Evolutionary conservation across 148 eudicot species (phyloP), one percentile per base, ranked within the genome.

Genomic region (Heliamphora exappendiculata): DNA sequence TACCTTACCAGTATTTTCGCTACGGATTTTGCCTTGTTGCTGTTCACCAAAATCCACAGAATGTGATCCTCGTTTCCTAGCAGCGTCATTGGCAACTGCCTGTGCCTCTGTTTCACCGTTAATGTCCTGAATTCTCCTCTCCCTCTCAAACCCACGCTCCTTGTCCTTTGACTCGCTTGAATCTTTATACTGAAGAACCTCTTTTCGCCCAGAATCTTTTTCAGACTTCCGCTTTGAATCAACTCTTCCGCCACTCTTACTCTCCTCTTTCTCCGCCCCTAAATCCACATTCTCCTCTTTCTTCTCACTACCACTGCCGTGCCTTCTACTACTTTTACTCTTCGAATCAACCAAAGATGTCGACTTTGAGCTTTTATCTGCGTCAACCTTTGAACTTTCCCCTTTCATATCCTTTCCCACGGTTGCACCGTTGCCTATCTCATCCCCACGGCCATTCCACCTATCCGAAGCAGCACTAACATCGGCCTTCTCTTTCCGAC

Each of bases 1-100:
- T 82, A 84, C 85, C 90, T 87, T 91, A 93, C 97, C 98, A 87
- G 85, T 62, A 85, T 80, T 90, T 81, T 87, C 87, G 80, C 72
- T 82, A 58, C 76, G 72, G 50, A 80, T 83, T 78, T 88, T 94
- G 22, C 80, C 85, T 26, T 73, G 83, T 71, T 84, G 85, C 54
- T 91, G 92, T 37, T 86, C 89, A 34, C 62, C 77, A 49, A 49
- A 50, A 74, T 75, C 86, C 29, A 76, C 81, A 1, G 57, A 20
- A 72, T 24, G 62, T 29, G 53, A 49, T 9, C 53, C 53, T 8
- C 12, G 53, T 76, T 87, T 90, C 79, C 80, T 78, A 59, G 33
- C 80, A 67, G 76, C 82, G 55, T 82, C 91, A 69, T 59, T 77
- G 64, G 86, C 90, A 60, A 78, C 67, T 2, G 59, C 74, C 72